Base-by-base conservation (phyloP, 2,329 filamentous ascomycete genomes). In the Chalaropsis ovoidea region DNA sequence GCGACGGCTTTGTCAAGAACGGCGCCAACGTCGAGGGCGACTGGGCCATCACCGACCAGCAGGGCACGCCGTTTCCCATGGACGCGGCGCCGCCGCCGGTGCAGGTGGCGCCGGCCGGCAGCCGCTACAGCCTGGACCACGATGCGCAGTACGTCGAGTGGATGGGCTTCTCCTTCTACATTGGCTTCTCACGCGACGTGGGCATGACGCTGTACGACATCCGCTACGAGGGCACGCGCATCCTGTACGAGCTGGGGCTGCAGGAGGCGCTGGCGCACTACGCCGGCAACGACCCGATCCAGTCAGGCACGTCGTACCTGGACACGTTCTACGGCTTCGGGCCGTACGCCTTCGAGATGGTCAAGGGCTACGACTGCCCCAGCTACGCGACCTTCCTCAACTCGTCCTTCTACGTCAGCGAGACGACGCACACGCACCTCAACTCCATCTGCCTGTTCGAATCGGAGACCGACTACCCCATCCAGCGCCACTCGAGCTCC, bases 241-340 rank as follows among this genome's bases (percentile, higher is more conserved):
- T 82, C 54, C 73, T 82, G 58, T 82, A 82, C 69, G 79, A 82
- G 71, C 75, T 82, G 3, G 77, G 77, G 8, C 72, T 82, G 62
- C 79, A 82, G 69, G 80, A 82, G 70, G 80, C 80, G 0, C 73
- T 80, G 31, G 78, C 80, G 3, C 80, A 82, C 66, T 82, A 82
- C 68, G 79, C 77, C 3, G 78, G 78, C 0, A 74, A 76, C 68
- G 73, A 78, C 64, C 78, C 79, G 10, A 78, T 78, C 70, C 71
- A 74, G 1, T 75, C 75, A 4, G 72, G 72, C n/a, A 77, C 75
- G 0, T 71, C 76, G 35, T 79, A 76, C 67, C 77, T 79, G 64
- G 78, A 78, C 64, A 74, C 74, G 0, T 72, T 73, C 64, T 77
- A 72, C 69, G 71, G 71, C 62, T 69, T 78, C 31, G 76, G 76